These are phyloP conservation scores for Fraxinus anomala DNA, from an alignment of 257 asterid species.

Conservation along the genomic window DNA sequence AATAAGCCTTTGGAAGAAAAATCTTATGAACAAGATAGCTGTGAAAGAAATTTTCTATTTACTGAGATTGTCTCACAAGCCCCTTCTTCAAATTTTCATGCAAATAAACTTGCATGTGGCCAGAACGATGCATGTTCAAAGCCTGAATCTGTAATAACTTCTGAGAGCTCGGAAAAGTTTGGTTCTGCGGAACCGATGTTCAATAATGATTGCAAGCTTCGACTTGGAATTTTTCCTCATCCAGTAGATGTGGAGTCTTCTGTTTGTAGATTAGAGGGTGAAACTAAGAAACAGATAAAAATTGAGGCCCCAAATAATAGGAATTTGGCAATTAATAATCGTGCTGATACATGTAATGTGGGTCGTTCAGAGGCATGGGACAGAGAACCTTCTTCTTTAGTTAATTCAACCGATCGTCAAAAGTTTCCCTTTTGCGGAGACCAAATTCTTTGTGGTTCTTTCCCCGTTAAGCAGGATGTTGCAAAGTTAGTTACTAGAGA, in stretches of 20 bases:
- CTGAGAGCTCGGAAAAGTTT: constrained; percentile 68
- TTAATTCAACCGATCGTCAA: constrained; percentile 65
- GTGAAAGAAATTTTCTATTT: constrained; percentile 61
- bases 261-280: constrained; percentile 53
- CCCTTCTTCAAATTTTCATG: constrained; percentile 41
- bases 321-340: constrained; percentile 49
- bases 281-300: constrained; percentile 47
- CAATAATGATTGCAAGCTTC: constrained; percentile 61
- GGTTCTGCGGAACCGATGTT: constrained; percentile 52
- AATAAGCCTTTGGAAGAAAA: constrained; percentile 45
- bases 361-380: constrained; percentile 43
- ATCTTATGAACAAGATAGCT: constrained; percentile 36
- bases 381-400: constrained; percentile 52
- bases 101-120: constrained; percentile 39
- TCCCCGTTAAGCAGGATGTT: constrained; percentile 51
- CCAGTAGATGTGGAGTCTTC: constrained; percentile 52
- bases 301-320: constrained; percentile 46
- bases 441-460: constrained; percentile 52
- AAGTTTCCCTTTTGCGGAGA: constrained; percentile 50
- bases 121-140: constrained; percentile 57
- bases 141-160: constrained; percentile 65
- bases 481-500: constrained; percentile 79
- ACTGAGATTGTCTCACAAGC: constrained; percentile 73
- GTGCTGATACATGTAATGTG: constrained; percentile 38
- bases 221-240: constrained; percentile 53